Conservation (phyloP, 2,329 filamentous ascomycete genomes). For the Scolecobasidium constrictum region DNA sequence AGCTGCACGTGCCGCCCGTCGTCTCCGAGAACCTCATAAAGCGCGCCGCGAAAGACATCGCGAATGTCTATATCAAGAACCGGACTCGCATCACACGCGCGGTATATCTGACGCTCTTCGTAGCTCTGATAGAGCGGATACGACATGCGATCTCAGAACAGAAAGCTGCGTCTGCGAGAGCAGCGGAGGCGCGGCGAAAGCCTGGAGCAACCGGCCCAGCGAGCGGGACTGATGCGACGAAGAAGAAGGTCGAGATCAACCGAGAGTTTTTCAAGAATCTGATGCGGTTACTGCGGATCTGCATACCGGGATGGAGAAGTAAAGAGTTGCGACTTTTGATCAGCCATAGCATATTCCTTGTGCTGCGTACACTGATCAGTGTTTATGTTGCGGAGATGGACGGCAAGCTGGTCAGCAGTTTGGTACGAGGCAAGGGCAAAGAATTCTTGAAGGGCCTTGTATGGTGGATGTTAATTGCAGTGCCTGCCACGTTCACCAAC, state of each 20-base stretch:
- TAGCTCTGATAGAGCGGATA: constrained; percentile 56
- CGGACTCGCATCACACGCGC: constrained; percentile 31
- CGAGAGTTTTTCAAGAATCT: constrained; percentile 75
- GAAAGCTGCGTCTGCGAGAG: constrained; percentile 66
- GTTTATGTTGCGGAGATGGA: constrained; percentile 95
- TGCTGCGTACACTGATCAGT: constrained; percentile 83
- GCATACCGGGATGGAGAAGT: constrained; percentile 80
- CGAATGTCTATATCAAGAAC: constrained; percentile 25
- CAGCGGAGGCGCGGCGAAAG: constrained; percentile 49
- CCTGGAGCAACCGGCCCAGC: constrained; percentile 24
- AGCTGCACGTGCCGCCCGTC: constrained; percentile 20
- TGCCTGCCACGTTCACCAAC: constrained; percentile 96
- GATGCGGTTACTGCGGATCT: constrained; percentile 68
- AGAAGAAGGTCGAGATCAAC: constrained; percentile 85
- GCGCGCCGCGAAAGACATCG: constrained; percentile 25
- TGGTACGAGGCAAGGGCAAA: constrained; percentile 83
- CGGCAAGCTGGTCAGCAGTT: constrained; percentile 78
- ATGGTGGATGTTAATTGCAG: constrained; percentile 97
- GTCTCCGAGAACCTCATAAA: constrained; percentile 23
- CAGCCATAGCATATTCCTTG: constrained; percentile 87
- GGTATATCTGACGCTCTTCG: constrained; percentile 30
- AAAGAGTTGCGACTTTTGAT: constrained; percentile 78
- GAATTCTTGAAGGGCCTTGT: constrained; percentile 81
- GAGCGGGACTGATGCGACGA: constrained; percentile 29
- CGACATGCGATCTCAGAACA: constrained; percentile 88